Conservation (phyloP, 768 basidiomycete genomes). For the Tephrocybe sp. region DNA sequence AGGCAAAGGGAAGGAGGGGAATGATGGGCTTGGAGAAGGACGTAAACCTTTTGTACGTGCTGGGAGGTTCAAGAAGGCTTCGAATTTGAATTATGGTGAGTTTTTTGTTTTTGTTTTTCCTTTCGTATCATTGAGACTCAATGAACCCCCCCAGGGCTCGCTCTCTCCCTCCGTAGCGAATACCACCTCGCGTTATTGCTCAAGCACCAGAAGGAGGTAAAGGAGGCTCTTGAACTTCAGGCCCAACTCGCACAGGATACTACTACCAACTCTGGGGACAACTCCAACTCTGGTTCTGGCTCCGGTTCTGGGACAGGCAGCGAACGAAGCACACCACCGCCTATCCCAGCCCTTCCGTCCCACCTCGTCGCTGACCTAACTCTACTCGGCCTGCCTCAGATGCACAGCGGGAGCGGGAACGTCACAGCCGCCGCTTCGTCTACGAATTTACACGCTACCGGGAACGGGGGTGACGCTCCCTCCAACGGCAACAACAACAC, state of each 20-base stretch:
- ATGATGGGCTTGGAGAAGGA: too few relatives aligned
- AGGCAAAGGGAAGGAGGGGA: background rate
- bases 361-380: conserved; percentile 7
- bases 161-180: conserved; percentile 60
- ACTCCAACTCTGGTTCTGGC: background rate
- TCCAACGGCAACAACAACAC: too few relatives aligned
- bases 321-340: background rate
- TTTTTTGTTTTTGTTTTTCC: background rate
- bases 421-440: too few relatives aligned
- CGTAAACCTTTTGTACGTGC: conserved; percentile 53
- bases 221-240: conserved; percentile 1
- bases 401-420: too few relatives aligned
- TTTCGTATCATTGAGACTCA: background rate
- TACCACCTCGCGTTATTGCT: conserved; percentile 47
- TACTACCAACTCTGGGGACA: conserved; percentile 19
- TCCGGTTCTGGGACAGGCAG: background rate
- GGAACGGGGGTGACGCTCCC: too few relatives aligned
- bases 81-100: conserved; percentile 83
- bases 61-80: conserved; percentile 92
- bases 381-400: conserved; percentile 6
- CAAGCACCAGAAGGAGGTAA: conserved; percentile 9
- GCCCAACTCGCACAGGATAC: conserved; percentile 6
- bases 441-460: too few relatives aligned
- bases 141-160: conserved; percentile 37
- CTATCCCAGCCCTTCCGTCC: background rate